A percentile compares a stretch with the other conserved stretches of the same genome.
Evolutionary conservation across 441 rosid genomes (phyloP).

Genomic region (Eruca vesicaria): DNA sequence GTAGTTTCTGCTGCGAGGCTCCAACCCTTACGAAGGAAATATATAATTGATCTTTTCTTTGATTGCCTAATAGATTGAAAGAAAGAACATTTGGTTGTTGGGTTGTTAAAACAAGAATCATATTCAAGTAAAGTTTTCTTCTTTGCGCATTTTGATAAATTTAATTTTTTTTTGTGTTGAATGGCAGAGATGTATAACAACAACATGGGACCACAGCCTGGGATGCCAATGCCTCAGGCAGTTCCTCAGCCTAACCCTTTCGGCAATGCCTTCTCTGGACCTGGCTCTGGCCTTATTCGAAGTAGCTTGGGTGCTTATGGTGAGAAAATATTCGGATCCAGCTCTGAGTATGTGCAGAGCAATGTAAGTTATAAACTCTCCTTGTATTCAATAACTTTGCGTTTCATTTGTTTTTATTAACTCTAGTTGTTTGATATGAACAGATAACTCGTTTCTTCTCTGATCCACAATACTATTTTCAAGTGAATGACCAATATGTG

Average conservation of each 20-base stretch:
- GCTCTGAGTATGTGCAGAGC: conserved; percentile 95
- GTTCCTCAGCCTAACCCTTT: conserved; percentile 78
- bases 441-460: conserved; percentile 91
- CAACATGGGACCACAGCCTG: conserved; percentile 66
- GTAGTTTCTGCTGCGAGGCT: not conserved
- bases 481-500: conserved; percentile 95
- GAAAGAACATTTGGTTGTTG: not conserved
- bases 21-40: too few relatives aligned
- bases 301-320: conserved; percentile 94
- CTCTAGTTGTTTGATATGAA: not conserved
- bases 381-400: not conserved
- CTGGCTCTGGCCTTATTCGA: conserved; percentile 88
- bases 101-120: not conserved
- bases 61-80: not conserved
- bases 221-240: conserved; percentile 56
- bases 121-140: not conserved
- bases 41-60: not conserved
- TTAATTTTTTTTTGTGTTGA: conserved; percentile 16
- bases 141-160: not conserved
- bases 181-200: conserved; percentile 68
- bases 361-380: conserved; percentile 27
- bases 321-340: conserved; percentile 81
- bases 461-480: conserved; percentile 95
- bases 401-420: not conserved
- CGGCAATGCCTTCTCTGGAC: conserved; percentile 86